Evolutionary conservation across 495 filamentous ascomycete genomes (phyloP).

Genomic region (Mycothermus thermophilus): DNA sequence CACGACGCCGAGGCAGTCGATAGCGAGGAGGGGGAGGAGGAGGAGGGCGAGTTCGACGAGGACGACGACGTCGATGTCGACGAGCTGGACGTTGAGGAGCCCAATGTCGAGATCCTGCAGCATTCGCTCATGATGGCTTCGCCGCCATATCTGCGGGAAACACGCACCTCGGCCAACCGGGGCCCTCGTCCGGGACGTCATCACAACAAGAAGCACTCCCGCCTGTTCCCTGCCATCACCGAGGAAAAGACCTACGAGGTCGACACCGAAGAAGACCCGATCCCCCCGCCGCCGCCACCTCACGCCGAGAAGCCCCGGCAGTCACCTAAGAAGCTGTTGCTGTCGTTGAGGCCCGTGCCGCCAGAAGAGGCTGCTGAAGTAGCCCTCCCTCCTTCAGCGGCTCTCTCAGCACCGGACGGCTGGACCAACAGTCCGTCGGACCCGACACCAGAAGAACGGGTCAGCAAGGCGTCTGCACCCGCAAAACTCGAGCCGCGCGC

Average conservation of each 20-base stretch:
- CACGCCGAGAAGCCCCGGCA: slow-evolving; percentile 14
- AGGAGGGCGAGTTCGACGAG: slow-evolving; percentile 15
- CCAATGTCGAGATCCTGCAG: slow-evolving; percentile 35
- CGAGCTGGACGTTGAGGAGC: slow-evolving; percentile 34
- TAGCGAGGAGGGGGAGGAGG: not conserved
- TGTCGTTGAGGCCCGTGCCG: slow-evolving; percentile 11
- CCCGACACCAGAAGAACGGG: not conserved
- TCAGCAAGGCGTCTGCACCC: no score
- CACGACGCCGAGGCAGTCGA: slow-evolving; percentile 8
- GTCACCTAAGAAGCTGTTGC: slow-evolving; percentile 15
- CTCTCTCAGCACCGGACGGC: slow-evolving; percentile 10
- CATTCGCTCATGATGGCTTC: slow-evolving; percentile 26
- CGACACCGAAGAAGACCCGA: slow-evolving; percentile 6
- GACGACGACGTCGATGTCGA: slow-evolving; percentile 35
- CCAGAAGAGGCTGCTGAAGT: slow-evolving; percentile 10
- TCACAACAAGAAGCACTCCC: slow-evolving; percentile 15
- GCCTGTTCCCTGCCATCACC: slow-evolving; percentile 27
- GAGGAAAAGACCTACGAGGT: slow-evolving; percentile 34
- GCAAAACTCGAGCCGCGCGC: no score
- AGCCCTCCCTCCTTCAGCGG: slow-evolving; percentile 7
- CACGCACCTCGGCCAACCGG: slow-evolving; percentile 29
- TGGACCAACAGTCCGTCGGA: slow-evolving; percentile 3
- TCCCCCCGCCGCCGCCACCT: slow-evolving; percentile 18
- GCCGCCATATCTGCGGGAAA: slow-evolving; percentile 30
- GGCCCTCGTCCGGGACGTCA: slow-evolving; percentile 9